Conservation (phyloP, 805 yeast genomes). For the Saccharomycopsis malanga region DNA sequence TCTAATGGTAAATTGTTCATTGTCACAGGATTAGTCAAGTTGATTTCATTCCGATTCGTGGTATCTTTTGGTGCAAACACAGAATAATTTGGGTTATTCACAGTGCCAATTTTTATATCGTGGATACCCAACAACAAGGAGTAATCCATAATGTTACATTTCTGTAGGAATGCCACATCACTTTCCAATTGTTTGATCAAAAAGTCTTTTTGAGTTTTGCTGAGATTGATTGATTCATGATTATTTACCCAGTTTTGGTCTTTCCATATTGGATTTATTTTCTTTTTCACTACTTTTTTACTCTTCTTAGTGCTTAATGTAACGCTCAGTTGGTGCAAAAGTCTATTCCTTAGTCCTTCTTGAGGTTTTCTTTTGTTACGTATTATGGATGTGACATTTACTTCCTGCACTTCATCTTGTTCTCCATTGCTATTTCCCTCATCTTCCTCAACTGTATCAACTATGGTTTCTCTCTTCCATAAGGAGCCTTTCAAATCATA, state of each 20-base stretch:
- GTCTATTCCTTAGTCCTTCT: slow-evolving; percentile 32
- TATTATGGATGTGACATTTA: slow-evolving; percentile 8
- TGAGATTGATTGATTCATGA: slow-evolving; percentile 59
- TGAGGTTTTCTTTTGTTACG: slow-evolving; percentile 46
- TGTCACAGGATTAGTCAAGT: slow-evolving; percentile 40
- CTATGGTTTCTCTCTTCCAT: slow-evolving; percentile 60
- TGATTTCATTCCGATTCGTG: slow-evolving; percentile 24
- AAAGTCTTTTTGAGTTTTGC: slow-evolving; percentile 55
- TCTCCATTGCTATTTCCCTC: too few species aligned
- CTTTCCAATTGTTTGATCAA: slow-evolving; percentile 63
- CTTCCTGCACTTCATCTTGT: not conserved
- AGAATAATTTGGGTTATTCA: slow-evolving; percentile 33
- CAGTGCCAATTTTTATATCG: slow-evolving; percentile 21
- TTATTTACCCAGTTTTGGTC: slow-evolving; percentile 84
- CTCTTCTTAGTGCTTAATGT: slow-evolving; percentile 26
- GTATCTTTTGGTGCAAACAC: slow-evolving; percentile 38
- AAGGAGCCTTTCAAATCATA: slow-evolving; percentile 93
- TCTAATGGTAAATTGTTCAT: slow-evolving; percentile 28
- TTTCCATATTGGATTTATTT: slow-evolving; percentile 51
- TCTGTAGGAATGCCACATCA: slow-evolving; percentile 68
- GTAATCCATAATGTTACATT: slow-evolving; percentile 90
- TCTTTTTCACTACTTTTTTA: slow-evolving; percentile 5
- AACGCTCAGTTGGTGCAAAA: not conserved
- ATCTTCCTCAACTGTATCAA: slow-evolving; percentile 12
- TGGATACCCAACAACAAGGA: slow-evolving; percentile 82